Evolutionary conservation across 805 yeast genomes (phyloP).

Genomic region (Myxozyma monticola): DNA sequence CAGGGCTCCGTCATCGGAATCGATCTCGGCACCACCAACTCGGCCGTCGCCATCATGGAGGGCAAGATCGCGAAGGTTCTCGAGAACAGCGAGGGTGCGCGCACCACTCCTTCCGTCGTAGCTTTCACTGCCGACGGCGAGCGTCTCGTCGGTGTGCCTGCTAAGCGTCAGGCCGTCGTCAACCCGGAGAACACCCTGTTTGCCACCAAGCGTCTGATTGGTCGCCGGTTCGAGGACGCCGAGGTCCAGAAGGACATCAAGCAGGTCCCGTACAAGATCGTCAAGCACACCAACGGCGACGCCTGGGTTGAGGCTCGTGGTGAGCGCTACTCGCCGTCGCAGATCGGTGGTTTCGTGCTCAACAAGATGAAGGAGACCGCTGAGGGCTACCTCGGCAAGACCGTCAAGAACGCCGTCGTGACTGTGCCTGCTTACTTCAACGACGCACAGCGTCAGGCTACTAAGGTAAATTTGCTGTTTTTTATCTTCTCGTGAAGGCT

Average conservation of each 20-base stretch:
- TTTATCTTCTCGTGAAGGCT: background rate
- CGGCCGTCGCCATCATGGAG: constrained; percentile 84
- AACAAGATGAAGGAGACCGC: constrained; percentile 99
- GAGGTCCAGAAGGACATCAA: constrained; percentile 89
- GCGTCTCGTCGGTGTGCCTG: constrained; percentile 89
- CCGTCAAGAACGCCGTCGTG: constrained; percentile 84
- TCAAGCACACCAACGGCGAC: constrained; percentile 88
- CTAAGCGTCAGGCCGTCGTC: constrained; percentile 93
- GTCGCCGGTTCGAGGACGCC: constrained; percentile 83
- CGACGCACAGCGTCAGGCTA: constrained; percentile 90
- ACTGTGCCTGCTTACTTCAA: constrained; percentile 90
- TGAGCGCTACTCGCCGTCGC: constrained; percentile 87
- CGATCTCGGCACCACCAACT: constrained; percentile 86
- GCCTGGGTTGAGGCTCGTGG: constrained; percentile 95
- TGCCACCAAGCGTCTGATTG: constrained; percentile 93
- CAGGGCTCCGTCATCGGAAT: constrained; percentile 74
- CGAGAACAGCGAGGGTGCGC: constrained; percentile 74
- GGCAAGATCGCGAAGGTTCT: constrained; percentile 70
- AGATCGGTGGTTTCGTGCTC: constrained; percentile 88
- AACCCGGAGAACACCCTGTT: constrained; percentile 92
- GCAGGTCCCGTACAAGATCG: constrained; percentile 87
- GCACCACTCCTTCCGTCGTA: constrained; percentile 91
- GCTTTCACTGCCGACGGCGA: constrained; percentile 92
- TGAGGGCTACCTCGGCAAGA: constrained; percentile 84
- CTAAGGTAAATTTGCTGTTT: constrained; percentile 50